phyloP scores from a whole-genome alignment of 2,329 filamentous ascomycete species.

The Chaetomium strumarium region DNA sequence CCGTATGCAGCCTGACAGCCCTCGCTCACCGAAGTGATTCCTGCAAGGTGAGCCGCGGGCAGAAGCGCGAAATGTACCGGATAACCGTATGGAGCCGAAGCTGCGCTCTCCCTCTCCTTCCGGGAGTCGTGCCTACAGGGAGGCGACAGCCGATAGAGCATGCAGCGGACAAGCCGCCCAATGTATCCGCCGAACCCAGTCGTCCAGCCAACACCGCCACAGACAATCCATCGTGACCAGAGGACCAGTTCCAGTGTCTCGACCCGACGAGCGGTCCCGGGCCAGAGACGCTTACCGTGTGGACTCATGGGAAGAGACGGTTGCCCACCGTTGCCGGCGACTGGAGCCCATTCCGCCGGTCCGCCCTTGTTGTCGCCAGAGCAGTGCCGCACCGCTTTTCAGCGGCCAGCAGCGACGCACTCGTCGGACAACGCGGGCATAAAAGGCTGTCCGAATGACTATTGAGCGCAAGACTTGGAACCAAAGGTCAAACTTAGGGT shows the following conservation, averaged over 20 bases:
- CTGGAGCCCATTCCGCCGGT: constrained; percentile 52
- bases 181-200: constrained; percentile 29
- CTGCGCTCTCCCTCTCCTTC: constrained; percentile 40
- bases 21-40: constrained; percentile 41
- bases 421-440: constrained; percentile 35
- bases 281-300: constrained; percentile 66
- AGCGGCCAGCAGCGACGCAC: constrained; percentile 33
- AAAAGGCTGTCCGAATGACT: constrained; percentile 65
- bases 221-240: constrained; percentile 41
- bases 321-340: constrained; percentile 47
- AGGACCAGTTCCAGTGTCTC: constrained; percentile 57
- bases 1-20: constrained; percentile 40
- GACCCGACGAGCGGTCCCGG: constrained; percentile 70
- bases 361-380: constrained; percentile 36
- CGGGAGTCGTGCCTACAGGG: constrained; percentile 5
- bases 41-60: constrained; percentile 36
- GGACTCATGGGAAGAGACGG: constrained; percentile 66
- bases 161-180: constrained; percentile 18
- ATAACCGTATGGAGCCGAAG: constrained; percentile 45
- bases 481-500: constrained; percentile 82
- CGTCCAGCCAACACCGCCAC: constrained; percentile 30
- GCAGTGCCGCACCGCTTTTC: constrained; percentile 41
- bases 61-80: constrained; percentile 29
- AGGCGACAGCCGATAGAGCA: not conserved
- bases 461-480: constrained; percentile 63